These are phyloP conservation scores for Coniosporium tulheliwenetii DNA, from an alignment of 2,329 filamentous ascomycete species.

Conservation along the genomic window DNA sequence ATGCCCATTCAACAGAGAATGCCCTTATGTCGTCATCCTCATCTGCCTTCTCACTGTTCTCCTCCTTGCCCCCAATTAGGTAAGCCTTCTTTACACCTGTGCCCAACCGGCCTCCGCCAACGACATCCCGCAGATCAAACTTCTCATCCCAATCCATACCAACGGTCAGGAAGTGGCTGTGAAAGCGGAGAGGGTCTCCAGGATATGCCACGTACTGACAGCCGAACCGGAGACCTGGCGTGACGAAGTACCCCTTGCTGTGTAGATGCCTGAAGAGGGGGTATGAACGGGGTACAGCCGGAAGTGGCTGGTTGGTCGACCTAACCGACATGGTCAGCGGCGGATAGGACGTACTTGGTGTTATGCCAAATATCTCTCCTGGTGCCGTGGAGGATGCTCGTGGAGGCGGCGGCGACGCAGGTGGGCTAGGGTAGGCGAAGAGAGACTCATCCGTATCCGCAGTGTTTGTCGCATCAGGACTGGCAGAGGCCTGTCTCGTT, in stretches of 20 bases:
- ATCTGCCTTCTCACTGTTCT: constrained; percentile 8
- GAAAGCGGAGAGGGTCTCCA: constrained; percentile 84
- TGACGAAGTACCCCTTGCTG: constrained; percentile 65
- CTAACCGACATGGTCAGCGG: constrained; percentile 2
- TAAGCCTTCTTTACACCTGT: constrained; percentile 96
- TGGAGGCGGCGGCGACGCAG: constrained; percentile 1
- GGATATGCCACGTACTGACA: constrained; percentile 92
- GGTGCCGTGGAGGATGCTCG: no score
- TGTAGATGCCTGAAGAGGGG: constrained; percentile 73
- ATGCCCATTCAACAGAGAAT: no score
- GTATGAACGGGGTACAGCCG: constrained; percentile 38
- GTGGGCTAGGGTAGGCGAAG: neutral
- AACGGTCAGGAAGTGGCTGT: constrained; percentile 86
- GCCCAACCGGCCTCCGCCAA: constrained; percentile 73
- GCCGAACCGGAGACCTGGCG: constrained; percentile 84
- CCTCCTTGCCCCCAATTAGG: constrained; percentile 57
- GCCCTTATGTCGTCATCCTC: no score
- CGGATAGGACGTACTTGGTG: constrained; percentile 32
- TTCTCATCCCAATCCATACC: constrained; percentile 77
- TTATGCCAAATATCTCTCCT: constrained; percentile 21
- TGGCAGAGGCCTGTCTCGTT: neutral
- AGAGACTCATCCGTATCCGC: neutral
- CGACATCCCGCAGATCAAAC: constrained; percentile 68
- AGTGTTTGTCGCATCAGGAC: neutral
- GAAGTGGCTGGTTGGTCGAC: constrained; percentile 5